Evolutionary conservation across 2,329 filamentous ascomycete genomes (phyloP), one percentile per base, ranked within the genome.

Genomic region (Colletotrichum cuscutae): DNA sequence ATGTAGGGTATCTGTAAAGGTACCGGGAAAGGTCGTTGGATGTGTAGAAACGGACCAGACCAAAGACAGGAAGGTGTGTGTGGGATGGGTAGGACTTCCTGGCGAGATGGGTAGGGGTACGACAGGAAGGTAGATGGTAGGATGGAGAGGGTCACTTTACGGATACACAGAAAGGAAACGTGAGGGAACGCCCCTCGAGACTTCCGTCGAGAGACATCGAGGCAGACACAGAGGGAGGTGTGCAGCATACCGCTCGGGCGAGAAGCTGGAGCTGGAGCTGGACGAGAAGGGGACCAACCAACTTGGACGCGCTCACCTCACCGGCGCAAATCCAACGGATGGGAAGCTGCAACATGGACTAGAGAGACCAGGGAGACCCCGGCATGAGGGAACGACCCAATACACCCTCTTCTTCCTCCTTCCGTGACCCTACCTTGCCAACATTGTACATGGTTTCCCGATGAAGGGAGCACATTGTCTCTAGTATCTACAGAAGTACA

Each of bases 321-420:
- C 65, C 53, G 65, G 66, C 63, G 52, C 54, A 65, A 49, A 72
- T 69, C 65, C 54, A 63, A 72, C 53, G 42, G 70, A 69, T 69
- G 59, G 65, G 53, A 72, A 54, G 59, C 65, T 68, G 70, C 42
- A 69, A 32, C 54, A 56, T 32, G 42, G 54, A 60, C 53, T 24
- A 63, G 53, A 58, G 54, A 13, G 24, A 9, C 59, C 30, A 63
- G 53, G 68, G 54, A 13, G 24, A 9, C 52, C 54, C 22, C 30
- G 30, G 30, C 22, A 3, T 32, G 58, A 52, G 35, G 61, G 26
- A 30, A 37, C 46, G 24, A 32, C 42, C 64, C 46, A 24, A 22
- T 28, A 19, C n/a, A n/a, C 22, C n/a, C 32, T 46, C 24, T 37
- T 4, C 46, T 60, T 63, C 58, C 58, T 72, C 69, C 69, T 68